These are phyloP conservation scores for Venturia nashicola DNA, from an alignment of 2,329 filamentous ascomycete species.

Conservation along the genomic window DNA sequence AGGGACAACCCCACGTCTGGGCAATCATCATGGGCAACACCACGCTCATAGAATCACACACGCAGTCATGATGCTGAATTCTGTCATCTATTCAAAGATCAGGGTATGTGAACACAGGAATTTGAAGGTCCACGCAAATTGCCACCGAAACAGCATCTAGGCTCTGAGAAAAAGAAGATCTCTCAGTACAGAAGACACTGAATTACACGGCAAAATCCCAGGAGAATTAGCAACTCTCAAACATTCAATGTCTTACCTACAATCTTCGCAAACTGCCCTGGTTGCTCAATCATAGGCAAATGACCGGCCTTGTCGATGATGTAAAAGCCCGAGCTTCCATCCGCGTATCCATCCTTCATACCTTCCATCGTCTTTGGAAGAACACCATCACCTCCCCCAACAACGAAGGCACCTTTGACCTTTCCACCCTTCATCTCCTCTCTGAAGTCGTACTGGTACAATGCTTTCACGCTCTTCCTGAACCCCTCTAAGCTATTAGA, in stretches of 20 bases:
- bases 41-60: too few relatives aligned
- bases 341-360: constrained; percentile 44
- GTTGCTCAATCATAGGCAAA: constrained; percentile 72
- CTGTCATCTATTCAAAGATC: too few relatives aligned
- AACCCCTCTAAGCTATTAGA: constrained; percentile 61
- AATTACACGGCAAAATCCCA: too few relatives aligned
- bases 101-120: too few relatives aligned
- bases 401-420: constrained; percentile 56
- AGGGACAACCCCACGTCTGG: too few relatives aligned
- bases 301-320: constrained; percentile 62
- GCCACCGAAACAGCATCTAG: too few relatives aligned
- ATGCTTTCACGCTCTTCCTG: constrained; percentile 51
- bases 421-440: constrained; percentile 39
- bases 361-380: constrained; percentile 70
- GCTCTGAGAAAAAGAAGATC: too few relatives aligned
- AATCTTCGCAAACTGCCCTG: constrained; percentile 52
- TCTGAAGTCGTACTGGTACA: constrained; percentile 60
- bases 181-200: too few relatives aligned
- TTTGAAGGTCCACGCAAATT: too few relatives aligned
- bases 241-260: constrained; percentile 43
- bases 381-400: constrained; percentile 61
- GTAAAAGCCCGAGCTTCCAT: constrained; percentile 44
- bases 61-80: too few relatives aligned
- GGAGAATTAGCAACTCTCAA: background rate
- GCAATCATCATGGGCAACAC: too few relatives aligned